Evolutionary conservation across 805 yeast species (phyloP).

Genomic region (Cyberlindnera galapagoensis): DNA sequence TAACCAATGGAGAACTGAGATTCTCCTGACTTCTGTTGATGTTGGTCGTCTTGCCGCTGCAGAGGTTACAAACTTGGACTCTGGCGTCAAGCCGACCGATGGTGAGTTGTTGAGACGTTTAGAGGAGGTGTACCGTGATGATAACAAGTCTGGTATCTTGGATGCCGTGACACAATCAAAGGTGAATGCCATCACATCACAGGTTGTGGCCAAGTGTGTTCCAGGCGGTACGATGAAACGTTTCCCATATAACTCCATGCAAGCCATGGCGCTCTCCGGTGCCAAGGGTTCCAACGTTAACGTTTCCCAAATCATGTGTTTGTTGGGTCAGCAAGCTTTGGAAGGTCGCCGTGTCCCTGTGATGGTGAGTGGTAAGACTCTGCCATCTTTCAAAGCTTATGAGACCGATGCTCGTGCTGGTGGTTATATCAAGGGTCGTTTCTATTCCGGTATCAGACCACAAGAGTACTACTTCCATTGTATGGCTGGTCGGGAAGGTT

Average conservation of each 20-base stretch:
- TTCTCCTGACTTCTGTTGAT: conserved; percentile 68
- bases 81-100: conserved; percentile 43
- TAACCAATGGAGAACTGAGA: conserved; percentile 79
- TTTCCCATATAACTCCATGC: conserved; percentile 96
- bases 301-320: conserved; percentile 98
- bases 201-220: conserved; percentile 89
- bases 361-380: conserved; percentile 96
- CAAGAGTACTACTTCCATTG: conserved; percentile 99
- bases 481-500: conserved; percentile 99
- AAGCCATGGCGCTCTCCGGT: conserved; percentile 98
- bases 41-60: conserved; percentile 90
- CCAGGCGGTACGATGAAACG: conserved; percentile 94
- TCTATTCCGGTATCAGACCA: conserved; percentile 95
- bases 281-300: conserved; percentile 99
- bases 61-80: conserved; percentile 82
- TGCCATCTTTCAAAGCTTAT: conserved; percentile 93
- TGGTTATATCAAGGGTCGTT: conserved; percentile 94
- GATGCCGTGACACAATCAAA: conserved; percentile 95
- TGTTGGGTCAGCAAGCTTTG: conserved; percentile 96
- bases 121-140: conserved; percentile 94
- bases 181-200: conserved; percentile 88
- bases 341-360: conserved; percentile 99
- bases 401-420: conserved; percentile 98
- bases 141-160: conserved; percentile 81
- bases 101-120: conserved; percentile 79